These are phyloP conservation scores for Cyberlindnera maclurae DNA, from an alignment of 805 yeast genomes.

Conservation along the genomic window DNA sequence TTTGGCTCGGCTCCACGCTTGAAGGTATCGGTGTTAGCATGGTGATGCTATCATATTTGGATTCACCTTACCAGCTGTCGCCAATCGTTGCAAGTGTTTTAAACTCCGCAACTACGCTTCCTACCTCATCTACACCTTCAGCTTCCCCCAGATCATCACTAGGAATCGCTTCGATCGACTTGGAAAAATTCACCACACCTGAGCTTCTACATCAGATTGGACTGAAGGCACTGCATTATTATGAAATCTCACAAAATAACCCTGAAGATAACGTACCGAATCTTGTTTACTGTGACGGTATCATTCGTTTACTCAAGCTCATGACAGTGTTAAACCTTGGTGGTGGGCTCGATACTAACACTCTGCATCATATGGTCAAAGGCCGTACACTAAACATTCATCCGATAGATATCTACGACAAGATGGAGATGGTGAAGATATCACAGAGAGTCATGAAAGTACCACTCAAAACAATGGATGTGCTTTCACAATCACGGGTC, in stretches of 20 bases:
- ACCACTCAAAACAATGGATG: conserved; percentile 37
- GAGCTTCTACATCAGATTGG: conserved; percentile 33
- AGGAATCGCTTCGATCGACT: conserved; percentile 8
- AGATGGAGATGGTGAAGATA: conserved; percentile 39
- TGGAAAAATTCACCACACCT: conserved; percentile 23
- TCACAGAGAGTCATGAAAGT: conserved; percentile 40
- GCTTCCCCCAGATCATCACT: conserved; percentile 49
- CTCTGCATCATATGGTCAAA: conserved; percentile 40
- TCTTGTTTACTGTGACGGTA: conserved; percentile 64
- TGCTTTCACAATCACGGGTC: conserved; percentile 51
- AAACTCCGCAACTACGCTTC: conserved; percentile 12
- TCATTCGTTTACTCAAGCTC: conserved; percentile 56
- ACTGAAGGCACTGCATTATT: conserved; percentile 35
- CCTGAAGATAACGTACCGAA: conserved; percentile 78
- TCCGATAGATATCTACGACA: conserved; percentile 21
- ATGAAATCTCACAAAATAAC: conserved; percentile 44
- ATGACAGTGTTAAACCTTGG: conserved; percentile 46
- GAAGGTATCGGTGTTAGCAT: conserved; percentile 72
- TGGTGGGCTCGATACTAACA: conserved; percentile 37
- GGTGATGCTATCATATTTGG: conserved; percentile 50
- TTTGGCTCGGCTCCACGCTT: conserved; percentile 87
- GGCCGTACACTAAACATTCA: conserved; percentile 16
- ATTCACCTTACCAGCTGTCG: conserved; percentile 39
- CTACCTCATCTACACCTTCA: conserved; percentile 24
- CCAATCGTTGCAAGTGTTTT: conserved; percentile 25